These are phyloP conservation scores for Zygotorulaspora sp. DNA, from an alignment of 805 yeast species.

Conservation along the genomic window DNA sequence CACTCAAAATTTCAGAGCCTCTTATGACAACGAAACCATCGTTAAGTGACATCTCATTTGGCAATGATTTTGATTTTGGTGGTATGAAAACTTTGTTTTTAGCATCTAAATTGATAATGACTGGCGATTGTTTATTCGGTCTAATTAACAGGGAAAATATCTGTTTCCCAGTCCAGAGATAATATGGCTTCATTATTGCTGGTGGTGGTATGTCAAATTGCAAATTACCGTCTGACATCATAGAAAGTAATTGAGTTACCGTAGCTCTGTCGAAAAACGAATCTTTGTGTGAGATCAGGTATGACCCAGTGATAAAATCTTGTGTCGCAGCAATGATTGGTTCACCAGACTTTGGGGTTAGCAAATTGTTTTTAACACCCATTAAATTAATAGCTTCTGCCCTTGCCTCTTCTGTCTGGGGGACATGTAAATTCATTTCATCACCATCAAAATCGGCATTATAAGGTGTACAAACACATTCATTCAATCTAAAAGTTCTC, in stretches of 20 bases:
- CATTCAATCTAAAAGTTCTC: constrained; percentile 95
- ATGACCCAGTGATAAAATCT: constrained; percentile 97
- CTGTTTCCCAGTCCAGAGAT: constrained; percentile 97
- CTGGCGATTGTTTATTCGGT: constrained; percentile 74
- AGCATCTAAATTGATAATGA: constrained; percentile 86
- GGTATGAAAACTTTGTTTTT: constrained; percentile 86
- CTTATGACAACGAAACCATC: constrained; percentile 91
- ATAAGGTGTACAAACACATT: constrained; percentile 98
- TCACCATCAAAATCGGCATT: constrained; percentile 99
- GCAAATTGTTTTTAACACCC: constrained; percentile 94
- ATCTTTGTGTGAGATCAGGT: constrained; percentile 87
- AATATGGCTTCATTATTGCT: constrained; percentile 80
- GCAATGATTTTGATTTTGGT: constrained; percentile 59
- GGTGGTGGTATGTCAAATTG: constrained; percentile 97
- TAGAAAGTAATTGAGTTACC: constrained; percentile 73
- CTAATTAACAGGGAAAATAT: constrained; percentile 80
- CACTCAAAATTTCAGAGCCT: constrained; percentile 83
- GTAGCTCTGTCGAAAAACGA: constrained; percentile 86
- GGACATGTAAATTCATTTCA: constrained; percentile 98
- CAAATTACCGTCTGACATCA: constrained; percentile 90
- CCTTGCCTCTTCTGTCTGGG: constrained; percentile 97
- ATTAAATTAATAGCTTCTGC: constrained; percentile 97
- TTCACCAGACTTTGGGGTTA: constrained; percentile 97
- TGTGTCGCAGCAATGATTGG: constrained; percentile 99
- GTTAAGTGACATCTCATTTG: constrained; percentile 94